Evolutionary conservation across 208 protist genomes (phyloP), one percentile per base, ranked within the genome.

Genomic region (Wallacemonas sp.): DNA sequence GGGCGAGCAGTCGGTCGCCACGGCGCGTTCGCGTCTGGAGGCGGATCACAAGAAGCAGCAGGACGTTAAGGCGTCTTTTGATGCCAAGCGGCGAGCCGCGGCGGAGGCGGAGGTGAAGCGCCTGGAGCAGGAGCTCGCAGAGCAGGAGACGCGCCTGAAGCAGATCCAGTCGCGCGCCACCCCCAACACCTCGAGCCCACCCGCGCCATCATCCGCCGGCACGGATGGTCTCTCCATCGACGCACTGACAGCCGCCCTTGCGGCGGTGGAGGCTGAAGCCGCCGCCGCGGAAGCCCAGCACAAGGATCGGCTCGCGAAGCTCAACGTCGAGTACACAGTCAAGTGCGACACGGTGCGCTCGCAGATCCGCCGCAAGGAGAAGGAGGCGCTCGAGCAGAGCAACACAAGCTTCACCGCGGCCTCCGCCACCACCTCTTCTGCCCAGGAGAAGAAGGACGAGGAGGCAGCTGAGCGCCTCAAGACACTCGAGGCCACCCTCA

Each of bases 401-500:
- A 26, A n/a, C 61, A 70, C 18, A 7, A 55, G 48, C 48, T 32
- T 33, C 48, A 32, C 26, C 48, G 5, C 25, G 2, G 3, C 25
- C 12, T 14, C 42, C 42, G 3, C 42, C 3, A 7, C 18, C 42
- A 4, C 42, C 11, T 48, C 42, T 4, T 48, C 42, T 4, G 42
- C 42, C 42, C 11, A 7, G 42, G 45, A 44, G 55, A 20, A 72
- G 59, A n/a, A n/a, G n/a, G n/a, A n/a, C n/a, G n/a, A n/a, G n/a
- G n/a, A n/a, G n/a, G n/a, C n/a, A n/a, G n/a, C n/a, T n/a, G n/a
- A n/a, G n/a, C n/a, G n/a, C 33, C 57, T 86, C 29, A 46, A 74
- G 32, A 62, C 67, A 50, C 72, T 82, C 63, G 76, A 80, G 57
- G 63, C 62, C 16, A 70, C 68, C 46, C 57, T 86, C 26, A 42